Conservation (phyloP, 208 protist genomes). For the Angomonas desouzai region DNA sequence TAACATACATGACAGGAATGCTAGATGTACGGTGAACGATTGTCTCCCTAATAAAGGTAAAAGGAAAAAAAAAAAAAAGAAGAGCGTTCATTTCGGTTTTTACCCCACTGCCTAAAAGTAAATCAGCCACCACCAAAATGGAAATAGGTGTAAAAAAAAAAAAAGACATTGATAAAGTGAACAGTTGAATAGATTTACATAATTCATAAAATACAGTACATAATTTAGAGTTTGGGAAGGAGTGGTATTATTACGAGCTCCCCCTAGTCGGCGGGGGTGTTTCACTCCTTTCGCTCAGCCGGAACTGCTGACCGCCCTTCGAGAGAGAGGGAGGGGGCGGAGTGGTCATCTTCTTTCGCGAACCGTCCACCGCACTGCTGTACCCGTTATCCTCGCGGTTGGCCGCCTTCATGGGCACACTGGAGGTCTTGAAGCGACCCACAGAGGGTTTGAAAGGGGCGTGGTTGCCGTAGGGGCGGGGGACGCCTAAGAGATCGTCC, state of each 20-base stretch:
- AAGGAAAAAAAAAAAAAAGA: conserved; percentile 8
- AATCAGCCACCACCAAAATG: not conserved
- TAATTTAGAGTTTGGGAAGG: conserved; percentile 2
- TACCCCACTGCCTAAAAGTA: not conserved
- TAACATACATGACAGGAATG: not conserved
- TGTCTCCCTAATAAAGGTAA: not conserved
- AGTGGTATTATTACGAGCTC: not conserved
- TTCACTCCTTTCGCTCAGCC: conserved; percentile 16
- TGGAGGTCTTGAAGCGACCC: conserved; percentile 2
- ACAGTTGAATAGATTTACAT: conserved; percentile 6
- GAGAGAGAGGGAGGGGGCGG: not conserved
- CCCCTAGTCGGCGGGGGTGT: conserved; percentile 12
- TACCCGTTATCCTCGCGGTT: not conserved
- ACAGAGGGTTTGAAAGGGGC: conserved; percentile 56
- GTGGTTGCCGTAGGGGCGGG: conserved; percentile 79
- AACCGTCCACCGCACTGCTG: not conserved
- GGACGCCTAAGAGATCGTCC: conserved; percentile 67
- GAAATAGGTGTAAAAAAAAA: conserved; percentile 9
- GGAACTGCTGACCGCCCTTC: conserved; percentile 2
- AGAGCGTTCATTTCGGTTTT: not conserved
- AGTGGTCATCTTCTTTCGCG: not conserved
- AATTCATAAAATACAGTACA: not conserved
- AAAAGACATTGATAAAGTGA: not conserved
- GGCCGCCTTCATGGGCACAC: not conserved
- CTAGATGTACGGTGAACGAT: not conserved